Evolutionary conservation across 441 rosid genomes (phyloP), one percentile per base, ranked within the genome.

Genomic region (Bruguiera hainesii): DNA sequence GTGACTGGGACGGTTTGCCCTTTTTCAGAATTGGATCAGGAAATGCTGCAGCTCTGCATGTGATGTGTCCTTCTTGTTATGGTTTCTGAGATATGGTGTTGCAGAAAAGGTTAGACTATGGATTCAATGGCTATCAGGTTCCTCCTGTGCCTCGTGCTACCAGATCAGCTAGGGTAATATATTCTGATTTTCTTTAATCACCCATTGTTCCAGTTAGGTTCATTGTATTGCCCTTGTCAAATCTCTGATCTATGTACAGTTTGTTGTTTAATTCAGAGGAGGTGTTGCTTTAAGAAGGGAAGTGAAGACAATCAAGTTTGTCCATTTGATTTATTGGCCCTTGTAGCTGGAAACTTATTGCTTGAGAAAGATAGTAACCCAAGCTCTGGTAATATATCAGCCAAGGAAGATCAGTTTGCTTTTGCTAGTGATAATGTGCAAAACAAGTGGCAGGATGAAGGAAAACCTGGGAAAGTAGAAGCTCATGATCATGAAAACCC

Each of bases 241-340:
- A 42, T 42, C 48, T 55, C 64, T 69, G 62, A 66, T 57, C 26
- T 21, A 52, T 39, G 48, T 10, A 70, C 61, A 50, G 64, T 50
- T 51, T 33, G 16, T 61, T 72, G 64, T 49, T 64, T 77, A 72
- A 26, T 52, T 55, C 65, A 89, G 97, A 81, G 77, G 87, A 84
- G 86, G 73, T 55, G 67, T 46, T 82, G 87, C 55, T 73, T 80
- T 70, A 81, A 74, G 85, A 87, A 84, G 88, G 84, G 30, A 69
- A 59, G 39, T 65, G 75, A 67, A 42, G 84, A 74, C 62, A 79
- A 75, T 72, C 82, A 70, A 23, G 75, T 81, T 61, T 75, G 77
- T 50, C 84, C 97, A 10, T 89, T 89, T 68, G 97, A 89, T 76
- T 76, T 91, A 46, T 73, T 91, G 83, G 96, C 96, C 67, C 76